Conservation (phyloP, 2,329 filamentous ascomycete species). For the Colletotrichum nymphaeae region DNA sequence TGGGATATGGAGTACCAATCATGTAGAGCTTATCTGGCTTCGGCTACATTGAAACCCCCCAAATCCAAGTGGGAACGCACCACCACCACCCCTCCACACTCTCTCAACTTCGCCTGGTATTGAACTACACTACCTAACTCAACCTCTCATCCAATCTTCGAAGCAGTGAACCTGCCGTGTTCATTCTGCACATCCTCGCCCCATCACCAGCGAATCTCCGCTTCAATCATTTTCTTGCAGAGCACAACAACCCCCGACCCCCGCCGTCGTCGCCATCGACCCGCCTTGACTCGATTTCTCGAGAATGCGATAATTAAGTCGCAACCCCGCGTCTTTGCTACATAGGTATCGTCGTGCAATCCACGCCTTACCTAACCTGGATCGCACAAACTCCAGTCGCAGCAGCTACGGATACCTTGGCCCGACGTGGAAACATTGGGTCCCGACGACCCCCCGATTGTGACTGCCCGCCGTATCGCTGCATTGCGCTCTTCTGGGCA, state of each 20-base stretch:
- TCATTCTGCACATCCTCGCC: not conserved
- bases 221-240: not conserved
- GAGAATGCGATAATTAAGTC: conserved; percentile 27
- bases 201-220: not conserved
- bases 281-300: not conserved
- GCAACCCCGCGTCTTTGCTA: conserved; percentile 23
- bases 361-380: conserved; percentile 32
- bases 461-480: conserved; percentile 22
- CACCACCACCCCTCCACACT: conserved; percentile 17
- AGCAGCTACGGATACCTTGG: conserved; percentile 3
- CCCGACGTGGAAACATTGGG: conserved; percentile 30
- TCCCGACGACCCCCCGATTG: conserved; percentile 7
- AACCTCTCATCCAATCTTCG: conserved; percentile 33
- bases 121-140: conserved; percentile 26
- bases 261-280: not conserved
- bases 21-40: conserved; percentile 27
- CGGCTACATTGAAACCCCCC: not conserved
- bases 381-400: conserved; percentile 24
- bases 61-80: not conserved
- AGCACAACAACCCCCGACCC: not conserved
- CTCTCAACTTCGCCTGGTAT: conserved; percentile 17
- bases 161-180: not conserved
- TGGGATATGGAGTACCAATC: not conserved
- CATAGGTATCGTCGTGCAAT: conserved; percentile 8
- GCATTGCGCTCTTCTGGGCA: conserved; percentile 1